These are phyloP conservation scores for Smithsoniella earleae DNA, from an alignment of 163 green algal genomes.

Conservation along the genomic window DNA sequence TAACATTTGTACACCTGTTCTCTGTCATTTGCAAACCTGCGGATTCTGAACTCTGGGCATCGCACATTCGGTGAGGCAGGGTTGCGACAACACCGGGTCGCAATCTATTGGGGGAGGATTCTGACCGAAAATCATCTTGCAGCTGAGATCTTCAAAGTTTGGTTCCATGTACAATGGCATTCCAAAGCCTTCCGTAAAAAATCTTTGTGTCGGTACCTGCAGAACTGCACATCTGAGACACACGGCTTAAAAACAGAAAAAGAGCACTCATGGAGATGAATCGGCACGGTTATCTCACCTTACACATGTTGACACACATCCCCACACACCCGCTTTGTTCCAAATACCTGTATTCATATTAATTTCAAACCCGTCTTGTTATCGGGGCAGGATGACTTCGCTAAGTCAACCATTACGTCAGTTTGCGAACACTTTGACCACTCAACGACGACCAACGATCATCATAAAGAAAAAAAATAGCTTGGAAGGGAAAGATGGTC, in stretches of 20 bases:
- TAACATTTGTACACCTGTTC: no score
- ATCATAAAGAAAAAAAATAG: no score
- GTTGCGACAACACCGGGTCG: conserved; percentile 71
- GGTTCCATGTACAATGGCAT: conserved; percentile 87
- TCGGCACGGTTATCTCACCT: no score
- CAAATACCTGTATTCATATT: no score
- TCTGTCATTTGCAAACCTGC: no score
- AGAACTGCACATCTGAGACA: background rate
- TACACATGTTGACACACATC: conserved; percentile 80
- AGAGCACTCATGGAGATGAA: conserved; percentile 5
- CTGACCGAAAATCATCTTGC: conserved; percentile 89
- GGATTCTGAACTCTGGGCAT: no score
- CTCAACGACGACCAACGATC: no score
- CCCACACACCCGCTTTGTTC: conserved; percentile 71
- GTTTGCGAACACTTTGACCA: no score
- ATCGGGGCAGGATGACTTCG: no score
- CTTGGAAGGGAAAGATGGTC: no score
- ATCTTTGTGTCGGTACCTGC: conserved; percentile 65
- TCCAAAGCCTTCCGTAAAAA: conserved; percentile 89
- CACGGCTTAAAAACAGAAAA: conserved; percentile 31
- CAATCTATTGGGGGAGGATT: conserved; percentile 61
- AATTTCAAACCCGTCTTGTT: no score
- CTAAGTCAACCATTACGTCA: no score
- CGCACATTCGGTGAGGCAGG: conserved; percentile 38
- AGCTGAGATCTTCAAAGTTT: conserved; percentile 82